These are phyloP conservation scores for Boletus sp. DNA, from an alignment of 768 basidiomycete species.

Conservation along the genomic window DNA sequence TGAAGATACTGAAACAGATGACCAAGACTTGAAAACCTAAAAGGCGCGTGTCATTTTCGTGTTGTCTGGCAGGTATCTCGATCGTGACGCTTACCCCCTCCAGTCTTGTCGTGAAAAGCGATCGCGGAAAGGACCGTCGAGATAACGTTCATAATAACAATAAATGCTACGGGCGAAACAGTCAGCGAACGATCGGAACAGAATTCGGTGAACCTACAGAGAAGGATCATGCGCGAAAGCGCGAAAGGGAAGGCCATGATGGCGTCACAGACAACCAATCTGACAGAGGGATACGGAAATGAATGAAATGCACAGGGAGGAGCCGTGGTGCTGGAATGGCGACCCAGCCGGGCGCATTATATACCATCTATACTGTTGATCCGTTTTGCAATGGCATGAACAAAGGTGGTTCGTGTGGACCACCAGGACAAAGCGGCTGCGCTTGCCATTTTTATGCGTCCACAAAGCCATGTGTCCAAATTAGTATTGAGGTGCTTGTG, in stretches of 20 bases:
- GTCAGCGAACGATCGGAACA: background rate
- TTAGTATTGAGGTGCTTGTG: background rate
- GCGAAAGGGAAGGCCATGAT: conserved; percentile 11
- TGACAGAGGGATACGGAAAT: background rate
- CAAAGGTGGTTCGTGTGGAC: conserved; percentile 10
- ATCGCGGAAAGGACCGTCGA: conserved; percentile 16
- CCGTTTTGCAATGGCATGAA: background rate
- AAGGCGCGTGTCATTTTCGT: background rate
- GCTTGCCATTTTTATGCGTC: background rate
- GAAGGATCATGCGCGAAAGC: conserved; percentile 16
- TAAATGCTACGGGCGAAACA: conserved; percentile 11
- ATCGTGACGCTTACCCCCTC: conserved; percentile 18
- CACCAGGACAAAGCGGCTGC: conserved; percentile 6
- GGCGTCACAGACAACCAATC: conserved; percentile 23
- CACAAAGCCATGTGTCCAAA: conserved; percentile 3
- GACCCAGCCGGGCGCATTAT: conserved; percentile 10
- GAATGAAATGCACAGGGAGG: conserved; percentile 4
- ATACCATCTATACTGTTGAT: conserved; percentile 5
- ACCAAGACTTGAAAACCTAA: conserved; percentile 24
- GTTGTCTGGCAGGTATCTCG: background rate
- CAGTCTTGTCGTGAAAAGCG: conserved; percentile 21
- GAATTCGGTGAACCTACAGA: conserved; percentile 16
- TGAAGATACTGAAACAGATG: conserved; percentile 11
- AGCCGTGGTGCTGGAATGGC: background rate
- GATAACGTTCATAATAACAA: conserved; percentile 13